These are phyloP conservation scores for Russula sp. DNA, from an alignment of 768 basidiomycete genomes.

Conservation along the genomic window DNA sequence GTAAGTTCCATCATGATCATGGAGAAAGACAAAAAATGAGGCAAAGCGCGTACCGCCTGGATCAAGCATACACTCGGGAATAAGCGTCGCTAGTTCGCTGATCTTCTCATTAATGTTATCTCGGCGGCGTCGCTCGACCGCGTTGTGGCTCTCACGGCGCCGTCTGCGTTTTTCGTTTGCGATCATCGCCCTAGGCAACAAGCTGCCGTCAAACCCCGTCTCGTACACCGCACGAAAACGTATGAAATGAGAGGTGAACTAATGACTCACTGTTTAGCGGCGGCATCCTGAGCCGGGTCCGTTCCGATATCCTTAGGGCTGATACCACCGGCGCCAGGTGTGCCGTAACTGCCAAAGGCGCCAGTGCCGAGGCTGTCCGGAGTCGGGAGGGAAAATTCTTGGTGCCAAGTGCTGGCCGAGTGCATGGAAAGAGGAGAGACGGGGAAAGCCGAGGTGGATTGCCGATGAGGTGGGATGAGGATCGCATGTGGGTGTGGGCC, in stretches of 20 bases:
- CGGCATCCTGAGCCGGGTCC: slow-evolving; percentile 25
- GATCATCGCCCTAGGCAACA: slow-evolving; percentile 36
- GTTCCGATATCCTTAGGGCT: slow-evolving; percentile 31
- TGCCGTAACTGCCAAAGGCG: slow-evolving; percentile 18
- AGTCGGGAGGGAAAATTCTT: slow-evolving; percentile 28
- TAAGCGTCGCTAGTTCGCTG: slow-evolving; percentile 77
- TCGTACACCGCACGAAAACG: neutral
- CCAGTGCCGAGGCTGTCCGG: slow-evolving; percentile 25
- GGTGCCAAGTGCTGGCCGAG: slow-evolving; percentile 15
- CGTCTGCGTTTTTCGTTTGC: slow-evolving; percentile 80
- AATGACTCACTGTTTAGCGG: slow-evolving; percentile 34
- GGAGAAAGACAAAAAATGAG: neutral
- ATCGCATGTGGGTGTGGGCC: slow-evolving; percentile 51
- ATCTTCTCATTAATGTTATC: slow-evolving; percentile 98
- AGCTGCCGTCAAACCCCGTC: neutral
- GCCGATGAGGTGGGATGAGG: slow-evolving; percentile 45
- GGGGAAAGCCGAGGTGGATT: slow-evolving; percentile 23
- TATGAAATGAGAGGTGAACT: neutral
- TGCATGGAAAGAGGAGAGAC: slow-evolving; percentile 27
- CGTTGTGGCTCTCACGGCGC: slow-evolving; percentile 83
- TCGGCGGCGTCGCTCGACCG: slow-evolving; percentile 77
- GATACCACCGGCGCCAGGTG: slow-evolving; percentile 24
- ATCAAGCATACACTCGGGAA: slow-evolving; percentile 82
- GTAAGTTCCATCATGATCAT: neutral
- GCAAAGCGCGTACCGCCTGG: slow-evolving; percentile 32